Conservation (phyloP, 352 stramenopile species). For the Peronospora tabacina region DNA sequence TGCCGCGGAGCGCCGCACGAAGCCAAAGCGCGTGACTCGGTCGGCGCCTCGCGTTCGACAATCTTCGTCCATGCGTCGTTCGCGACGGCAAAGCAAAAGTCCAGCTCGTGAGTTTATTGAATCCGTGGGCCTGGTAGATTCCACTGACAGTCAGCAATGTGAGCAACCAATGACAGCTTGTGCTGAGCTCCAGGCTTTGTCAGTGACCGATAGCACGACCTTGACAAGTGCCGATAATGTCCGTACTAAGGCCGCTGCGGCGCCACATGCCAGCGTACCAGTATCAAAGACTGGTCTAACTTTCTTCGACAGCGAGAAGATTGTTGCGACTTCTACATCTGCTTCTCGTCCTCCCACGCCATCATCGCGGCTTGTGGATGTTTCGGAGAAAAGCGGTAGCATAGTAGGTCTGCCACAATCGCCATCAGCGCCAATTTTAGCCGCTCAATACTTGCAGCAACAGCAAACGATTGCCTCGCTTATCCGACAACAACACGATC, state of each 20-base stretch:
- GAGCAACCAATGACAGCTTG: conserved; percentile 16
- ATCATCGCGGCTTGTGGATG: conserved; percentile 12
- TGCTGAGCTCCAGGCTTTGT: conserved; percentile 8
- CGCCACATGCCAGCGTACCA: background rate
- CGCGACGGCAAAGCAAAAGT: conserved; percentile 44
- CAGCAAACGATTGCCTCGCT: conserved; percentile 76
- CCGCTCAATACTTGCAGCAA: conserved; percentile 68
- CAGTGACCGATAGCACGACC: conserved; percentile 1
- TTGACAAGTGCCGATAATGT: conserved; percentile 3
- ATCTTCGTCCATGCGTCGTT: conserved; percentile 17
- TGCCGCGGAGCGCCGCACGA: conserved; percentile 18
- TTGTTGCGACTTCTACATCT: conserved; percentile 6
- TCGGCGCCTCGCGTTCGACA: conserved; percentile 37
- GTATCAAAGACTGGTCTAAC: conserved; percentile 6
- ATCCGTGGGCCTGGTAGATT: conserved; percentile 15
- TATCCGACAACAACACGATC: conserved; percentile 71
- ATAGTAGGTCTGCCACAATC: conserved; percentile 33
- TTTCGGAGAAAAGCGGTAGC: conserved; percentile 11
- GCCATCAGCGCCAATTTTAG: conserved; percentile 51
- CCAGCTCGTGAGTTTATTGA: conserved; percentile 27
- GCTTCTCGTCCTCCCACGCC: conserved; percentile 9
- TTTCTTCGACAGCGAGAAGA: conserved; percentile 10
- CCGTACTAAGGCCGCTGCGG: conserved; percentile 1
- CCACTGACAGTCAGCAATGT: conserved; percentile 17
- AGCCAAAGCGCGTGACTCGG: conserved; percentile 27